Evolutionary conservation across 805 yeast species (phyloP), one percentile per base, ranked within the genome.

Genomic region (Yarrowia sp.): DNA sequence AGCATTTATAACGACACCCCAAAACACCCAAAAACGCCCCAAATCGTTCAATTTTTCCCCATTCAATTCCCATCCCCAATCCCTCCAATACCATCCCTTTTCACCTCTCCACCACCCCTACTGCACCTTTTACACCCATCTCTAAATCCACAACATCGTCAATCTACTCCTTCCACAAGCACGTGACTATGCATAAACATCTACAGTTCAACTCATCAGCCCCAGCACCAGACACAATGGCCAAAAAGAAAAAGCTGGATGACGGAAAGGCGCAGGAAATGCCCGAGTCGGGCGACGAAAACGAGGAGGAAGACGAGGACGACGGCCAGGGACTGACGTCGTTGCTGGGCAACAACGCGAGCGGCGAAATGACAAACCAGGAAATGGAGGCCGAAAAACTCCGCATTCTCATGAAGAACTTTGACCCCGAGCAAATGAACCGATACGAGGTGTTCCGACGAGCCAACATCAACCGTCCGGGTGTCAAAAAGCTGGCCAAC

Each of bases 401-500:
- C 75, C 71, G 73, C 64, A 71, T 91, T 28, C 78, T 92, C 67
- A 82, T 92, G 66, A 84, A 90, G 21, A 84, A 86, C 68, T 83
- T 93, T 73, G 88, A 88, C 68, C 83, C 83, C n/a, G 89, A 86
- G 30, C 98, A 93, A 72, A 86, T 89, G 86, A 86, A 87, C 65
- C 77, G 97, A 61, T 93, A 91, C 74, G 97, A 92, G 73, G 89
- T 88, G 22, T 92, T 86, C 75, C 82, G 97, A 68, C 80, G 98
- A 69, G 87, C 96, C 43, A 85, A 88, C 44, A 74, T 88, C 64
- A 86, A 85, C 69, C 85, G 88, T 67, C 82, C 86, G 3, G 89
- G 92, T 3, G 88, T 93, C 10, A 89, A 88, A 74, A 89, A 89
- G 73, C 78, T 92, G 24, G 92, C 96, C 12, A 86, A 88, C 69